These are phyloP conservation scores for Naganishia antarctica DNA, from an alignment of 768 basidiomycete genomes.

Conservation along the genomic window DNA sequence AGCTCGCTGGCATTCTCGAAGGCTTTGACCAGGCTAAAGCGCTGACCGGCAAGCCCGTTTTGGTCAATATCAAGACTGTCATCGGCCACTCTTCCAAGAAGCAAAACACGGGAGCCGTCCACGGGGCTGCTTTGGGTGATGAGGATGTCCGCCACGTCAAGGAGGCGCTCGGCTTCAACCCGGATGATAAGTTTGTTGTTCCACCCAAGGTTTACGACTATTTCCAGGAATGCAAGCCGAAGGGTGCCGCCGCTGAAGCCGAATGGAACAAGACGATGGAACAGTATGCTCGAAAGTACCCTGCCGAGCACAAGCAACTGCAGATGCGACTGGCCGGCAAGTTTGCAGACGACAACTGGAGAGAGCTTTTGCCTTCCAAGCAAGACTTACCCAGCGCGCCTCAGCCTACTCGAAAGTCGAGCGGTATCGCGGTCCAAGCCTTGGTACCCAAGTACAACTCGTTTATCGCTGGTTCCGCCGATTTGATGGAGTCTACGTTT, in stretches of 20 bases:
- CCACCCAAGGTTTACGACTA: constrained; percentile 42
- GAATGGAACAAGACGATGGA: constrained; percentile 39
- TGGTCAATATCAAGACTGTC: constrained; percentile 46
- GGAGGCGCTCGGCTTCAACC: constrained; percentile 41
- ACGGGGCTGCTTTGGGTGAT: constrained; percentile 46
- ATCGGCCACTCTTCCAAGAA: constrained; percentile 45
- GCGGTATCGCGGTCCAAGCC: constrained; percentile 37
- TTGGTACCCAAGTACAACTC: constrained; percentile 36
- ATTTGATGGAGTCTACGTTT: constrained; percentile 45
- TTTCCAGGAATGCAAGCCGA: constrained; percentile 36
- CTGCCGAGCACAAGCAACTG: constrained; percentile 34
- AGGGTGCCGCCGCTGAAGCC: constrained; percentile 36
- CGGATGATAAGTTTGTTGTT: constrained; percentile 40
- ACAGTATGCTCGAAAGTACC: constrained; percentile 35
- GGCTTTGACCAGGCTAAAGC: constrained; percentile 42
- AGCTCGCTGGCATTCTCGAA: constrained; percentile 41
- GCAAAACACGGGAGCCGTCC: constrained; percentile 39
- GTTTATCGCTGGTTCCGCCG: constrained; percentile 40
- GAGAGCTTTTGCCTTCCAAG: constrained; percentile 35
- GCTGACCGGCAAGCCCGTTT: constrained; percentile 43
- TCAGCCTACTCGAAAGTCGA: constrained; percentile 38
- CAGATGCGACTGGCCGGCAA: constrained; percentile 34
- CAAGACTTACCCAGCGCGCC: constrained; percentile 32
- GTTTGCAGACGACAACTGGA: constrained; percentile 37
- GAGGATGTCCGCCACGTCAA: constrained; percentile 46